These are phyloP conservation scores for Penicillium sp. DNA, from an alignment of 2,329 filamentous ascomycete species.

Conservation along the genomic window DNA sequence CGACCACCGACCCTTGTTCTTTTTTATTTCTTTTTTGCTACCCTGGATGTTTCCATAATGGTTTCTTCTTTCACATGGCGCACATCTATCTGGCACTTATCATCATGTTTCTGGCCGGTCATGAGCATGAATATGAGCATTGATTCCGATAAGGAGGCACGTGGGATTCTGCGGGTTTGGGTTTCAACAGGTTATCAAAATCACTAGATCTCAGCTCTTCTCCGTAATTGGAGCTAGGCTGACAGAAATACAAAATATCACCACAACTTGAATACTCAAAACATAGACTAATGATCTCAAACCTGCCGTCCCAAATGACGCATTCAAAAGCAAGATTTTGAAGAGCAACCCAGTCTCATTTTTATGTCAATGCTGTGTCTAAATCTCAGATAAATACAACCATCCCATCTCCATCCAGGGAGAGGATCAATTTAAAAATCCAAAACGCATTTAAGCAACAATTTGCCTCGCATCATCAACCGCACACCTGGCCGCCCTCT, in stretches of 20 bases:
- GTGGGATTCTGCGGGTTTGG: background rate
- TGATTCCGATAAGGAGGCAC: background rate
- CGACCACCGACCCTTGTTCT: too few species aligned
- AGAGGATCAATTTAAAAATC: background rate
- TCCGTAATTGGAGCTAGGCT: background rate
- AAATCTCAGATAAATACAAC: slow-evolving; percentile 3
- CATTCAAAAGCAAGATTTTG: background rate
- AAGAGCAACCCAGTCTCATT: background rate
- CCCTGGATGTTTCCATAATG: background rate
- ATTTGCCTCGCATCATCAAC: slow-evolving; percentile 66
- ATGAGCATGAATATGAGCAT: background rate
- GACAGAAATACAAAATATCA: background rate
- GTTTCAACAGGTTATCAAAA: background rate
- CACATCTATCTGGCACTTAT: background rate
- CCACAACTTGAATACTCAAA: background rate
- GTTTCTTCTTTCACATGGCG: background rate
- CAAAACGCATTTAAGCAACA: slow-evolving; percentile 27
- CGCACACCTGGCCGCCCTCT: slow-evolving; percentile 78
- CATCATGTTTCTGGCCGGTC: background rate
- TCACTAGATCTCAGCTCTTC: background rate
- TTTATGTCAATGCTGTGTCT: background rate
- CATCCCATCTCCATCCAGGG: background rate
- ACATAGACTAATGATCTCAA: background rate
- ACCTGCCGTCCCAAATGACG: background rate
- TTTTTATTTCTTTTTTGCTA: too few species aligned